Evolutionary conservation across 495 filamentous ascomycete species (phyloP).

Genomic region (Xylaria intraflava): DNA sequence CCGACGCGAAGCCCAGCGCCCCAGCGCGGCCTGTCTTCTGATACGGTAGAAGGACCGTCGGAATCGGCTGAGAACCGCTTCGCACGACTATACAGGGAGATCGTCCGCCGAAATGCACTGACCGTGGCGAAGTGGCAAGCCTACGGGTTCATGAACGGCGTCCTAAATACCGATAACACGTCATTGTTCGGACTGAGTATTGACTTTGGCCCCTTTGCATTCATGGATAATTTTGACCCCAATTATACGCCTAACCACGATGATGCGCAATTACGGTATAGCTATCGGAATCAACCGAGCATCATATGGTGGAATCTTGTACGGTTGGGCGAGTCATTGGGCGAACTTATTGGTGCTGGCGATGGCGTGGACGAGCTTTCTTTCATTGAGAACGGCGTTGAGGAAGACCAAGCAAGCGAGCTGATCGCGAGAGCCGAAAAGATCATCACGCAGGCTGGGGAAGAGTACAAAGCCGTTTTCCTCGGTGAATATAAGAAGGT

Average conservation of each 20-base stretch:
- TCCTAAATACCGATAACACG: slow-evolving; percentile 91
- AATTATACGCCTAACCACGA: slow-evolving; percentile 95
- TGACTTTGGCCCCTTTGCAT: slow-evolving; percentile 94
- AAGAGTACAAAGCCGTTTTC: slow-evolving; percentile 84
- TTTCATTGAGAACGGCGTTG: slow-evolving; percentile 67
- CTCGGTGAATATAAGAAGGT: slow-evolving; percentile 76
- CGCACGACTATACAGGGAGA: slow-evolving; percentile 77
- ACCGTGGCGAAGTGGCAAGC: slow-evolving; percentile 94
- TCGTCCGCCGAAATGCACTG: slow-evolving; percentile 75
- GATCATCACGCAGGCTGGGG: slow-evolving; percentile 66
- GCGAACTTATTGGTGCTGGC: slow-evolving; percentile 77
- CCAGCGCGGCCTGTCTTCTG: slow-evolving; percentile 43
- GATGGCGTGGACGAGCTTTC: slow-evolving; percentile 55
- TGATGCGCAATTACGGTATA: slow-evolving; percentile 78
- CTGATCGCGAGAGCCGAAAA: slow-evolving; percentile 74
- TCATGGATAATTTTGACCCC: slow-evolving; percentile 93
- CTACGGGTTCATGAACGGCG: slow-evolving; percentile 97
- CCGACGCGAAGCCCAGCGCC: slow-evolving; percentile 28
- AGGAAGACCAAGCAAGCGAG: slow-evolving; percentile 56
- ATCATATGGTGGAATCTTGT: slow-evolving; percentile 99
- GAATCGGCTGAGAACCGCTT: slow-evolving; percentile 76
- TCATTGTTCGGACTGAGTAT: slow-evolving; percentile 81
- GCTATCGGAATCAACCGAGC: slow-evolving; percentile 87
- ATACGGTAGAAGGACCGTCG: slow-evolving; percentile 55
- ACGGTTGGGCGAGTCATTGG: slow-evolving; percentile 81